phyloP scores from a whole-genome alignment of 148 eudicot genomes.

The Nyssa sinensis region DNA sequence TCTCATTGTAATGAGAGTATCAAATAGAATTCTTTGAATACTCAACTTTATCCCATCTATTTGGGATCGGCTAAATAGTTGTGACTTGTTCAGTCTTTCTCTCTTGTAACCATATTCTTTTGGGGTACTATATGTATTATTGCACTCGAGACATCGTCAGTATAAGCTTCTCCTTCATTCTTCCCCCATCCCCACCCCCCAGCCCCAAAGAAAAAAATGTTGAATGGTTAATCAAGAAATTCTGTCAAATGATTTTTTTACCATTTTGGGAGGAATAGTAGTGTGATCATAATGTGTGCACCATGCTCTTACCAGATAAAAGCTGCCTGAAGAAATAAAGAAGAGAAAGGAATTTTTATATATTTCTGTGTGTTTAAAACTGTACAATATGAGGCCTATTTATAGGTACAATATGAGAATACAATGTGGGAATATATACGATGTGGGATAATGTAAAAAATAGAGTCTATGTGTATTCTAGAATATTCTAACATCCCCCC shows the following conservation, averaged over 20 bases:
- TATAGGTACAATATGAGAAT: no score
- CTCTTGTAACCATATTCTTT: background rate
- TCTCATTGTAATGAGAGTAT: background rate
- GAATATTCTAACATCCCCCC: no score
- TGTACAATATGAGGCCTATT: no score
- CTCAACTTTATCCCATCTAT: background rate
- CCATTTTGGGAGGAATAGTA: background rate
- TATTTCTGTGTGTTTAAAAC: no score
- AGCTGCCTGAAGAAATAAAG: constrained; percentile 89
- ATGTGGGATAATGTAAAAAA: no score
- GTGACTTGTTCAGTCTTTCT: background rate
- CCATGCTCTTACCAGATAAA: constrained; percentile 58
- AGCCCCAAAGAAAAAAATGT: no score
- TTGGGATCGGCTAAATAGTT: no score
- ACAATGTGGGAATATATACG: no score
- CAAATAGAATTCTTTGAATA: background rate
- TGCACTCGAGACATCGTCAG: background rate
- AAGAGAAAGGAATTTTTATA: no score
- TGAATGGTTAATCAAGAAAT: background rate
- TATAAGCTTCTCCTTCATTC: background rate
- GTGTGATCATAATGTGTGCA: constrained; percentile 1
- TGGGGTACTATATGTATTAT: background rate
- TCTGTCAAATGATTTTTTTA: background rate
- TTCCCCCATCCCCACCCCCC: background rate
- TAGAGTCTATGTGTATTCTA: constrained; percentile 25